These are phyloP conservation scores for Pseudogymnoascus sp. DNA, from an alignment of 2,329 filamentous ascomycete species.

Conservation along the genomic window DNA sequence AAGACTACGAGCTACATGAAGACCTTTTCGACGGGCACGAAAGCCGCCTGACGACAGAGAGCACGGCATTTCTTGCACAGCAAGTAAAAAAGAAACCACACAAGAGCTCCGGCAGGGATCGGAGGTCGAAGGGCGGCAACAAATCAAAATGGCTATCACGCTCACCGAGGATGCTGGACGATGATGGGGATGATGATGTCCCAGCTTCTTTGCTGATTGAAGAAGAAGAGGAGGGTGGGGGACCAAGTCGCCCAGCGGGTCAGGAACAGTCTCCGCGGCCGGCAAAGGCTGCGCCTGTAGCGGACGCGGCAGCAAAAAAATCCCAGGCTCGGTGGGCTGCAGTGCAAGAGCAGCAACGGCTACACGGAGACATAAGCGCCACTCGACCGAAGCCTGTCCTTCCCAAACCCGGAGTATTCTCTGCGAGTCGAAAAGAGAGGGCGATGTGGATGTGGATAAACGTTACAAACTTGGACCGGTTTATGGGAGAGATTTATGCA, in stretches of 20 bases:
- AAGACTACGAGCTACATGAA: slow-evolving; percentile 26
- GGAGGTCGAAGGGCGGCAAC: slow-evolving; percentile 12
- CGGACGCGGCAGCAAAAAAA: slow-evolving; percentile 16
- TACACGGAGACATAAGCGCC: slow-evolving; percentile 33
- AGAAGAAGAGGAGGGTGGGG: slow-evolving; percentile 22
- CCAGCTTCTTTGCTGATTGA: slow-evolving; percentile 57
- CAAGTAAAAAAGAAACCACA: slow-evolving; percentile 15
- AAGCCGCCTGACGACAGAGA: slow-evolving; percentile 25
- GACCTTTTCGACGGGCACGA: slow-evolving; percentile 26
- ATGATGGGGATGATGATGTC: slow-evolving; percentile 42
- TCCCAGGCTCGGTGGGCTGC: slow-evolving; percentile 47
- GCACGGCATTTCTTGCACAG: slow-evolving; percentile 23
- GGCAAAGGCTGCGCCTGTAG: neutral
- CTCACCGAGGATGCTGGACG: slow-evolving; percentile 28
- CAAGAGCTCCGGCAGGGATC: slow-evolving; percentile 8
- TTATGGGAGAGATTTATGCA: slow-evolving; percentile 59
- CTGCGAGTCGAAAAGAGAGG: slow-evolving; percentile 52
- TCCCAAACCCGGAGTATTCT: slow-evolving; percentile 38
- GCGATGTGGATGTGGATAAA: slow-evolving; percentile 69
- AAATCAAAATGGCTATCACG: slow-evolving; percentile 22
- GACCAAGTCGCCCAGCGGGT: slow-evolving; percentile 16
- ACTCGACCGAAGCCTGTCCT: slow-evolving; percentile 28
- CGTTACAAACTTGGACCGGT: slow-evolving; percentile 61
- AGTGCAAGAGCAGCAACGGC: slow-evolving; percentile 41
- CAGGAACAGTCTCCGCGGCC: slow-evolving; percentile 15